phyloP scores from a whole-genome alignment of 2,329 filamentous ascomycete species.

The Stromatinia cepivora region DNA sequence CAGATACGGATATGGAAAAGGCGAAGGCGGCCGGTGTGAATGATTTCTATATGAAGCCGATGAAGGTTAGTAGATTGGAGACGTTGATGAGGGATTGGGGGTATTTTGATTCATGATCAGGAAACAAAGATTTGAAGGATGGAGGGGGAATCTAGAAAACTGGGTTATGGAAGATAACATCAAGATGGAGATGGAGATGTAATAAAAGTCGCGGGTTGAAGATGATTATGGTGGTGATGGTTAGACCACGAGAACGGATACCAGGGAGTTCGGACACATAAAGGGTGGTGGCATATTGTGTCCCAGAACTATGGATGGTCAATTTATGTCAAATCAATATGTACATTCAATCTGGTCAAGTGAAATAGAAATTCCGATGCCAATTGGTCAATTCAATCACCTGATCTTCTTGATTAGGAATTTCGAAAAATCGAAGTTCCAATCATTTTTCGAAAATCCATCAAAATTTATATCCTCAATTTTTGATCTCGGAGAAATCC shows the following conservation, averaged over 20 bases:
- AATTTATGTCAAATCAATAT: neutral
- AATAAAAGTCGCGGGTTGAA: neutral
- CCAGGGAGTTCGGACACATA: neutral
- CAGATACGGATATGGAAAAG: conserved; percentile 48
- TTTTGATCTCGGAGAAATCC: too few species aligned
- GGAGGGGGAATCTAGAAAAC: neutral
- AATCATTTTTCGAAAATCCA: too few species aligned
- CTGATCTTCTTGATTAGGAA: too few species aligned
- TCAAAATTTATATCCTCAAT: too few species aligned
- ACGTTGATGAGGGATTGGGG: conserved; percentile 16
- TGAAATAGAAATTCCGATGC: too few species aligned
- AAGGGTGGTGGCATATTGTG: neutral
- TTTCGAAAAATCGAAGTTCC: too few species aligned
- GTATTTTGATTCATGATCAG: neutral
- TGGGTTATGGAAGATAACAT: neutral
- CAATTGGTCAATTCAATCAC: too few species aligned
- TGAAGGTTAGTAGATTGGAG: conserved; percentile 33
- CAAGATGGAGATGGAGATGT: neutral
- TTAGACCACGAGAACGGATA: too few species aligned
- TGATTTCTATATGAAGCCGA: conserved; percentile 54
- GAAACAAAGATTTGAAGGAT: neutral
- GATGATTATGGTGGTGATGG: neutral
- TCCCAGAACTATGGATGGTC: neutral
- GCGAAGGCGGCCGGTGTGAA: conserved; percentile 55
- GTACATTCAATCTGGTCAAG: too few species aligned